Conservation (phyloP, 805 yeast genomes). For the Yueomyces sp. region DNA sequence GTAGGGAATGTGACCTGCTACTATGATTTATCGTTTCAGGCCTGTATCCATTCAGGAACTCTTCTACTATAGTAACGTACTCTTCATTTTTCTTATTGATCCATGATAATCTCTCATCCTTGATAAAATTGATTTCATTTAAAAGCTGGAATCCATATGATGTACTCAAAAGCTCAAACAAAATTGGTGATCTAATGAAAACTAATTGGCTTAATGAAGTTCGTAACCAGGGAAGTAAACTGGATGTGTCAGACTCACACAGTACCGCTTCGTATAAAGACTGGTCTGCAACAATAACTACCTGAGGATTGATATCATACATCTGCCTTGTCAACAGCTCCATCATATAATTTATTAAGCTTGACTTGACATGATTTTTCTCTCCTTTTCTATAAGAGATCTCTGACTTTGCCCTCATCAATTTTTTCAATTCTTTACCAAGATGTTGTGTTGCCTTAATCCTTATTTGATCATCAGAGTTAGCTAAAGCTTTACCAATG, state of each 20-base stretch:
- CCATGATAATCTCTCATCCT: conserved; percentile 60
- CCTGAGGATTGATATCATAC: conserved; percentile 48
- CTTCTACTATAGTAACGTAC: conserved; percentile 38
- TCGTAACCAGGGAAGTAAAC: conserved; percentile 12
- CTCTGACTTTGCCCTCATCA: not conserved
- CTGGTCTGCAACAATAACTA: conserved; percentile 43
- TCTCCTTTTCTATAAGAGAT: not conserved
- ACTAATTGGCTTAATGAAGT: conserved; percentile 31
- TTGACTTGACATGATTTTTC: not conserved
- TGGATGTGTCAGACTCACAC: conserved; percentile 21
- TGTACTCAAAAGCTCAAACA: conserved; percentile 51
- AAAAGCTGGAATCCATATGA: conserved; percentile 59
- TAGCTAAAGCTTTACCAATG: conserved; percentile 48
- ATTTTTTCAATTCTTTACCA: conserved; percentile 15
- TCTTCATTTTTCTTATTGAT: conserved; percentile 30
- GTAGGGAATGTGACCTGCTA: conserved; percentile 20
- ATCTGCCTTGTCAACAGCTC: conserved; percentile 48
- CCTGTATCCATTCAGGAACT: conserved; percentile 13
- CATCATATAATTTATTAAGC: conserved; percentile 1
- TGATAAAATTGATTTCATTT: conserved; percentile 44
- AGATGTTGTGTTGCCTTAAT: conserved; percentile 43
- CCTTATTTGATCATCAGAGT: conserved; percentile 39
- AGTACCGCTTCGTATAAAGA: conserved; percentile 39
- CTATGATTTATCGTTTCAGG: not conserved
- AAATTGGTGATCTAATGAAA: conserved; percentile 39